Evolutionary conservation across 345 rosid genomes (phyloP), one percentile per base, ranked within the genome.

Genomic region (Alliaria petiolata): DNA sequence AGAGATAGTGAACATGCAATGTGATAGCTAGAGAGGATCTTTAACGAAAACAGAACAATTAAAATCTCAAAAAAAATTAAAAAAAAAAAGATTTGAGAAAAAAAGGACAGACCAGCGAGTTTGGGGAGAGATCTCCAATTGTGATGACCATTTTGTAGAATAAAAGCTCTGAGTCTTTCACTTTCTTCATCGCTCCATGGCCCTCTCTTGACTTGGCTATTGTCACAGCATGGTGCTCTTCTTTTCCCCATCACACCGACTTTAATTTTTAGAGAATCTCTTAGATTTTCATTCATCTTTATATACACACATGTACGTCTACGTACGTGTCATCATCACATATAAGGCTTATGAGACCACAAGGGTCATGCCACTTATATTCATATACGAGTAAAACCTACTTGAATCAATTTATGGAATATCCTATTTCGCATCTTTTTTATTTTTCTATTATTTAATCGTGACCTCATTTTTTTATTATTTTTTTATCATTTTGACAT

Each of bases 41-140:
- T 58, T 39, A 31, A n/a, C 8, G 25, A 25, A 40, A 22, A 42
- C 25, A 22, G 25, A 26, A 13, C 4, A 26, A 6, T 28, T 28
- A 5, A 28, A 4, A 28, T 28, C n/a, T n/a, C n/a, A n/a, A n/a
- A n/a, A n/a, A n/a, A n/a, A n/a, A n/a, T 4, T 4, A 28, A 25
- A 25, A 25, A 20, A 1, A 6, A n/a, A 26, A 4, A 8, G 19
- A 20, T n/a, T n/a, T n/a, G 38, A 3, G 8, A 7, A n/a, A n/a
- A n/a, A n/a, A n/a, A n/a, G n/a, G 35, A 74, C 67, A n/a, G 1
- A 67, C 78, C 78, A 42, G 78, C 73, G 19, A 75, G 73, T 67
- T 60, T 33, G 38, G 78, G 78, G 43, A 75, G 73, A 60, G 69
- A 58, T 59, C 73, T 60, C 78, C 78, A 75, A 26, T 67, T 75